Base-by-base conservation (phyloP, 257 asterid species). In the Solanum pimpinellifolium region DNA sequence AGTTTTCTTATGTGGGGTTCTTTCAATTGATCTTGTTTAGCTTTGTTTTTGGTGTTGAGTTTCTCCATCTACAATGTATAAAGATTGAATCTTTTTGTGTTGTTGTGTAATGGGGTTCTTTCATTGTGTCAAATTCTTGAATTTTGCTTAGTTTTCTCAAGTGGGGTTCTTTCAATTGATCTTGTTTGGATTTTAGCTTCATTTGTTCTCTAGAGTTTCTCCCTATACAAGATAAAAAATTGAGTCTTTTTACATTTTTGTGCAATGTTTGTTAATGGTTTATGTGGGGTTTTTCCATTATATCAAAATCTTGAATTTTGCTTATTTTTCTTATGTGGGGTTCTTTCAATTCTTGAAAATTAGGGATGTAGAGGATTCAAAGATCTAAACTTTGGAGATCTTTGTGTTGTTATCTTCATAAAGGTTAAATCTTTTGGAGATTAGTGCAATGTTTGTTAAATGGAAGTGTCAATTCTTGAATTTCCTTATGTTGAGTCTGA, bases 1-100 rank as follows among this genome's bases (percentile, higher is more conserved):
- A 44, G 41, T 27, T 87, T 65, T 87, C 15, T 12, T 59, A 37
- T 82, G 52, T 89, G 75, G 68, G 68, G 46, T 23, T 59, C 52
- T 84, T 86, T 78, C 33, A 78, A 78, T 78, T 41, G 89, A 88
- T 76, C 76, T 89, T 35, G 96, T 96, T 15, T 89, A 86, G 41
- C 96, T 72, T 72, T 15, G 44, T 7, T 72, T 73, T 35, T 72
- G 1, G 1, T 72, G 4, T 72, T 18, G 47, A 18, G 23, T 72
- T 72, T 72, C 93, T 85, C 92, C 95, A 7, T 93, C 92, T 82
- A 78, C 95, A 7, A 93, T 98, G 98, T 94, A 92, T 2, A 33
- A 35, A 37, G 16, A 41, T 77, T 37, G 59, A 77, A 5, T 69
- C 20, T 70, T 70, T 70, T 16, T 47, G 72, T 25, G 16, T 25